These are phyloP conservation scores for Gymnopilus dilepis DNA, from an alignment of 768 basidiomycete genomes.

Conservation along the genomic window DNA sequence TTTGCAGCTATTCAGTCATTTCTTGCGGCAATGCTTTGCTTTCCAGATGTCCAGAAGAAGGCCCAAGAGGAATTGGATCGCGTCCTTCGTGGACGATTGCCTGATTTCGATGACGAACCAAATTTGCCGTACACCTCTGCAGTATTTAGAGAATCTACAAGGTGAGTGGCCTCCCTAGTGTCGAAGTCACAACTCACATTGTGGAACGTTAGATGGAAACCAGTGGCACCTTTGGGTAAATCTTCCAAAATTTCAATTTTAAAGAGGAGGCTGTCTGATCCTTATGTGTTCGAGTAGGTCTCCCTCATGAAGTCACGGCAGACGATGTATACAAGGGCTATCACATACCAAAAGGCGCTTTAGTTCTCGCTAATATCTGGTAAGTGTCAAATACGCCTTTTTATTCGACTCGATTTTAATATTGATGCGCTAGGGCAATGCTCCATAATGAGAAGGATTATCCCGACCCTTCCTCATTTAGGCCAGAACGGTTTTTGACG, in stretches of 20 bases:
- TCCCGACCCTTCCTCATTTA: constrained; percentile 40
- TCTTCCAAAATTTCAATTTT: neutral
- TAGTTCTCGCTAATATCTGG: constrained; percentile 42
- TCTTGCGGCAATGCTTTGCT: constrained; percentile 5
- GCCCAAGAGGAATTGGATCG: constrained; percentile 13
- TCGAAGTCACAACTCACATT: too few relatives aligned
- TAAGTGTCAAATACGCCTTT: constrained; percentile 7
- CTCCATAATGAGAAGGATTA: constrained; percentile 36
- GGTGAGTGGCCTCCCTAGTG: too few relatives aligned
- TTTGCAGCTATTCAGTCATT: neutral
- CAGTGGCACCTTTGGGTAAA: constrained; percentile 9
- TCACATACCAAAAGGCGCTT: constrained; percentile 45
- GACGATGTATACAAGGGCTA: constrained; percentile 52
- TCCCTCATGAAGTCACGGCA: constrained; percentile 36
- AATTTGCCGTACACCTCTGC: constrained; percentile 8
- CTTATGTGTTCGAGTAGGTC: too few relatives aligned
- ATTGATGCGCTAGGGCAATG: constrained; percentile 34
- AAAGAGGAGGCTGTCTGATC: too few relatives aligned
- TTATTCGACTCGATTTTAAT: neutral
- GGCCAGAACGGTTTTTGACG: constrained; percentile 49
- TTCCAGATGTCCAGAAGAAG: constrained; percentile 7
- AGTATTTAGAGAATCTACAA: neutral
- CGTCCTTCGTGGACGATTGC: constrained; percentile 5
- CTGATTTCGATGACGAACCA: constrained; percentile 10
- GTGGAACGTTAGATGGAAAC: constrained; percentile 1